These are phyloP conservation scores for Novymonas esmeraldas DNA, from an alignment of 208 protist genomes.

Conservation along the genomic window DNA sequence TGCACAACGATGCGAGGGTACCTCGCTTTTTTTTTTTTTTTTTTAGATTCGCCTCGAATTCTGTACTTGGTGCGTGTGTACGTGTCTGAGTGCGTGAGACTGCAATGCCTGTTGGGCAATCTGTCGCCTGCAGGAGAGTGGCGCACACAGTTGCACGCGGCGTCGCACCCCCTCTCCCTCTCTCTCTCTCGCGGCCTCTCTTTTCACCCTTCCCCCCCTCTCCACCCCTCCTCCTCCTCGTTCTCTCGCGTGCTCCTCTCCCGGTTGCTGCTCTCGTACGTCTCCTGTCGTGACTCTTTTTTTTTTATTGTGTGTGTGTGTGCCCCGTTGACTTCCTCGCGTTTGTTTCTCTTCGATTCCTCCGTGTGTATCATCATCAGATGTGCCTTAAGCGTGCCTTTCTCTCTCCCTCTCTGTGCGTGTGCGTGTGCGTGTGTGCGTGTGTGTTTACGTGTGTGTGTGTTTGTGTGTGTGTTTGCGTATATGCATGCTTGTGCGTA, in stretches of 20 bases:
- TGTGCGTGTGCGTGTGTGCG: not conserved
- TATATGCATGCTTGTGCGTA: not conserved
- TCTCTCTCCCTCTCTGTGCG: not conserved
- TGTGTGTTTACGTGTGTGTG: constrained; percentile 1
- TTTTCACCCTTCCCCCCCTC: not conserved
- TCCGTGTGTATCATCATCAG: too few relatives aligned
- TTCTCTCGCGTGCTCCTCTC: not conserved
- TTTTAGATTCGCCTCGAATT: not conserved
- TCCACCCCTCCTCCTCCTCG: not conserved
- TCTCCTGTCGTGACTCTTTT: not conserved
- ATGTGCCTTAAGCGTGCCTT: not conserved
- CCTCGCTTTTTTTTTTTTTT: constrained; percentile 1
- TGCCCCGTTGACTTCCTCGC: not conserved
- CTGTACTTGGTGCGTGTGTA: not conserved
- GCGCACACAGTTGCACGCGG: not conserved
- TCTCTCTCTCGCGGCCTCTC: not conserved
- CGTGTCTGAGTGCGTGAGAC: not conserved
- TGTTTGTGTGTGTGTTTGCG: constrained; percentile 17
- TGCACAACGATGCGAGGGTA: too few relatives aligned
- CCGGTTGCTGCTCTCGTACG: not conserved
- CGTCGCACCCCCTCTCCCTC: not conserved
- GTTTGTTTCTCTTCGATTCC: not conserved
- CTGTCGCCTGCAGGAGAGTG: too few relatives aligned
- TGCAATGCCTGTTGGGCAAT: not conserved
- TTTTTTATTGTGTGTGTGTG: not conserved